phyloP scores from a whole-genome alignment of 345 rosid genomes.

The Anastatica hierochuntica region DNA sequence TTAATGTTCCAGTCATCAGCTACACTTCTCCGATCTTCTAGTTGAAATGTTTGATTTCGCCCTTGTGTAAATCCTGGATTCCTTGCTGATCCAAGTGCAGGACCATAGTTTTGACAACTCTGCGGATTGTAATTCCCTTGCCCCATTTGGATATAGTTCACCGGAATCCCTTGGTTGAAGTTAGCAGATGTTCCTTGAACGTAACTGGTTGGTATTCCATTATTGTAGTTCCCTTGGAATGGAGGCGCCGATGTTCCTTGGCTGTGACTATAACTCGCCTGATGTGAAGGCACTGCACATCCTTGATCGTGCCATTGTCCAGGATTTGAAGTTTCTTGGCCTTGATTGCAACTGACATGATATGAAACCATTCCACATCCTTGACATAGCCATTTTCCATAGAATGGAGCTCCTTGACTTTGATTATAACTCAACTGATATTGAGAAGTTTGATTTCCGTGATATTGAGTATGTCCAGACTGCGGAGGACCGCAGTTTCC shows the following conservation, averaged over 20 bases:
- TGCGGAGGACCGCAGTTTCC: slow-evolving; percentile 10
- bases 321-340: slow-evolving; percentile 2
- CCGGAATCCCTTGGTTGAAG: slow-evolving; percentile 21
- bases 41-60: slow-evolving; percentile 24
- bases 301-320: slow-evolving; percentile 26
- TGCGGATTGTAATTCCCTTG: slow-evolving; percentile 24
- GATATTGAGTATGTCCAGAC: slow-evolving; percentile 1
- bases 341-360: slow-evolving; percentile 26
- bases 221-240: slow-evolving; percentile 23
- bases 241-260: slow-evolving; percentile 29
- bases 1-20: no score
- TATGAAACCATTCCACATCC: slow-evolving; percentile 20
- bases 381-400: slow-evolving; percentile 26
- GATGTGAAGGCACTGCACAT: slow-evolving; percentile 17
- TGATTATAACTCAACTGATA: slow-evolving; percentile 16
- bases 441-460: slow-evolving; percentile 13
- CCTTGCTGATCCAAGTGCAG: slow-evolving; percentile 10
- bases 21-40: slow-evolving; percentile 33
- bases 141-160: slow-evolving; percentile 23
- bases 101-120: slow-evolving; percentile 29
- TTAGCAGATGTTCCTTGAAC: slow-evolving; percentile 26
- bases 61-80: no score
- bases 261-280: slow-evolving; percentile 34
- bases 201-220: slow-evolving; percentile 23
- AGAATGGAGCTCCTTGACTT: slow-evolving; percentile 4